phyloP scores from a whole-genome alignment of 495 filamentous ascomycete species.

The Neurospora pannonica region DNA sequence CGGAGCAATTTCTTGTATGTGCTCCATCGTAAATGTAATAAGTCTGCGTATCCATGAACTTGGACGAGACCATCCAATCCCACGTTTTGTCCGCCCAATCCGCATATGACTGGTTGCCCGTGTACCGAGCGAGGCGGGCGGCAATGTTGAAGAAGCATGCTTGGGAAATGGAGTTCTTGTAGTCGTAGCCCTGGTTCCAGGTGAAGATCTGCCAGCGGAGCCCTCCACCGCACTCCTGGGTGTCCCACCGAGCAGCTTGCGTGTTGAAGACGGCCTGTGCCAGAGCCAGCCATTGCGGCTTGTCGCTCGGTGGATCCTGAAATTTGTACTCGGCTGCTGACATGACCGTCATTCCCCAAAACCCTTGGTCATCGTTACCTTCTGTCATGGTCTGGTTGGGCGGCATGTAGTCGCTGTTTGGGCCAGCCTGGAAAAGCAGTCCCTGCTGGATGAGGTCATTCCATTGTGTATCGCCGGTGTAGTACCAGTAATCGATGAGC shows the following conservation, averaged over 20 bases:
- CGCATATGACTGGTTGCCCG: slow-evolving; percentile 57
- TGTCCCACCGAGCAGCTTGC: slow-evolving; percentile 60
- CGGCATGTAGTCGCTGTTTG: slow-evolving; percentile 54
- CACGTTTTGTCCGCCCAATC: slow-evolving; percentile 64
- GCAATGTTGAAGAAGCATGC: slow-evolving; percentile 65
- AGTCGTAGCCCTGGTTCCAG: slow-evolving; percentile 69
- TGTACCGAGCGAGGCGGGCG: slow-evolving; percentile 61
- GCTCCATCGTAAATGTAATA: slow-evolving; percentile 55
- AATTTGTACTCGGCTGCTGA: slow-evolving; percentile 55
- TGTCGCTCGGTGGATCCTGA: slow-evolving; percentile 43
- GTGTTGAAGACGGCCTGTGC: slow-evolving; percentile 75
- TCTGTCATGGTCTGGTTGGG: slow-evolving; percentile 50
- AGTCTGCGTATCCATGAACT: slow-evolving; percentile 33
- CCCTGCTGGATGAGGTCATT: slow-evolving; percentile 47
- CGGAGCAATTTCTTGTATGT: slow-evolving; percentile 41
- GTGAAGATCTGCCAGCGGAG: slow-evolving; percentile 77
- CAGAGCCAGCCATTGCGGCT: slow-evolving; percentile 69
- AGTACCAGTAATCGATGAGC: slow-evolving; percentile 58
- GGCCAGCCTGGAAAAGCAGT: slow-evolving; percentile 50
- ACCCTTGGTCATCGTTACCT: slow-evolving; percentile 61
- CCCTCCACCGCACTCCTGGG: slow-evolving; percentile 58
- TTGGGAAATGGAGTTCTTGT: slow-evolving; percentile 66
- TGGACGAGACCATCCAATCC: slow-evolving; percentile 50
- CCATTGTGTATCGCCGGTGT: slow-evolving; percentile 52
- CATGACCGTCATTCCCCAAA: slow-evolving; percentile 62